Conservation (phyloP, 1,139 yeast genomes). For the Yamadazyma jaroonii region DNA sequence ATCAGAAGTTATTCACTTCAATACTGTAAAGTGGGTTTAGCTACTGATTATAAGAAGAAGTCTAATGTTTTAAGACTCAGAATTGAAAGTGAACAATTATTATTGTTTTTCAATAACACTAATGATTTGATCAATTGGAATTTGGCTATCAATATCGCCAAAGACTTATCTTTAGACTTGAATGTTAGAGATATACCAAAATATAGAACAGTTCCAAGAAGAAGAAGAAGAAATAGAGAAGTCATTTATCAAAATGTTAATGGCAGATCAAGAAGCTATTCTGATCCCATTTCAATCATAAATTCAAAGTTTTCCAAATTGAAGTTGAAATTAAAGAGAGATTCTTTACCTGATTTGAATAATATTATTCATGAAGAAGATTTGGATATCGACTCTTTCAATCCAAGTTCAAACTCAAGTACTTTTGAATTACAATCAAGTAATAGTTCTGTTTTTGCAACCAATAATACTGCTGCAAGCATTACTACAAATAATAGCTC, state of each 20-base stretch:
- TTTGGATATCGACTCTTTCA: slow-evolving; percentile 5
- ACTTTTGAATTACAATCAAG: neutral
- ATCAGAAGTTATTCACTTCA: slow-evolving; percentile 64
- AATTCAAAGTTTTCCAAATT: slow-evolving; percentile 13
- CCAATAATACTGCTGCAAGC: no score
- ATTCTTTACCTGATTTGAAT: slow-evolving; percentile 9
- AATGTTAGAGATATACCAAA: slow-evolving; percentile 58
- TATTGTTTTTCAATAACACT: slow-evolving; percentile 52
- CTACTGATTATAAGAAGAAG: slow-evolving; percentile 64
- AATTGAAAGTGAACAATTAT: slow-evolving; percentile 65
- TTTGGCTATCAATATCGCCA: slow-evolving; percentile 55
- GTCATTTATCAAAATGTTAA: slow-evolving; percentile 5
- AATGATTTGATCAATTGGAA: slow-evolving; percentile 69
- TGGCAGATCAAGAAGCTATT: slow-evolving; percentile 15
- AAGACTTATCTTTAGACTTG: slow-evolving; percentile 63
- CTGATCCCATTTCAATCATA: slow-evolving; percentile 16
- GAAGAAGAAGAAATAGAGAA: slow-evolving; percentile 38
- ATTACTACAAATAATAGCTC: neutral
- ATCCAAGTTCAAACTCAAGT: neutral
- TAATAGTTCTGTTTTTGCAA: neutral
- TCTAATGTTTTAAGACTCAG: slow-evolving; percentile 59
- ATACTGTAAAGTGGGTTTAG: slow-evolving; percentile 66
- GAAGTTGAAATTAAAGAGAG: slow-evolving; percentile 13
- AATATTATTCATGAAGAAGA: slow-evolving; percentile 5
- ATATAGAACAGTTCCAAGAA: slow-evolving; percentile 72